Evolutionary conservation across 306 rosid species (phyloP).

Genomic region (Boehmeria nivea): DNA sequence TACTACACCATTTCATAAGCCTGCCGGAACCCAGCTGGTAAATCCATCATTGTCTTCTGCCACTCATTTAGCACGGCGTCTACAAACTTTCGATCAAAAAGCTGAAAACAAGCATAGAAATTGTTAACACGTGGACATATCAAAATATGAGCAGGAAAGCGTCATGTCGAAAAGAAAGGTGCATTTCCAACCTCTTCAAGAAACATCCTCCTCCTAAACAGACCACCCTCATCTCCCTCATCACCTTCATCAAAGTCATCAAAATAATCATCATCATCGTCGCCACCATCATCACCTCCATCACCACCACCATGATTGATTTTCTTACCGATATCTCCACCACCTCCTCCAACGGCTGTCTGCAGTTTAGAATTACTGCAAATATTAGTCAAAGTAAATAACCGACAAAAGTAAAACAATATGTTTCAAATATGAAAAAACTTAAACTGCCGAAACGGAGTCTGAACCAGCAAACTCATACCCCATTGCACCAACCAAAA

Average conservation of each 20-base stretch:
- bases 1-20: constrained; percentile 86
- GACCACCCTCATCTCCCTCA: constrained; percentile 95
- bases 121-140: constrained; percentile 10
- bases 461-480: neutral
- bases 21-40: constrained; percentile 97
- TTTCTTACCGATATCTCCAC: constrained; percentile 87
- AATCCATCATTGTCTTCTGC: constrained; percentile 91
- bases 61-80: constrained; percentile 93
- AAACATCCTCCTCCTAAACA: constrained; percentile 76
- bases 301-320: constrained; percentile 92
- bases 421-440: neutral
- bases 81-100: constrained; percentile 89
- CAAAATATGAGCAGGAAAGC: constrained; percentile 16
- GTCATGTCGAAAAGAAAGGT: neutral
- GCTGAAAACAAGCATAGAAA: constrained; percentile 46
- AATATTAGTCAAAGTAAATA: neutral
- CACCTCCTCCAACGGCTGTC: constrained; percentile 90
- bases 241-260: constrained; percentile 97
- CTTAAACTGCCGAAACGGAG: neutral
- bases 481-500: no score
- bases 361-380: constrained; percentile 29
- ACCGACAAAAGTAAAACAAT: neutral
- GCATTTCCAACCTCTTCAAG: constrained; percentile 73
- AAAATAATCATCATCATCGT: constrained; percentile 92
- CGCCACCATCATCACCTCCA: constrained; percentile 90